Conservation (phyloP, 2,329 filamentous ascomycete species). For the Gnomoniopsis smithogilvyi region DNA sequence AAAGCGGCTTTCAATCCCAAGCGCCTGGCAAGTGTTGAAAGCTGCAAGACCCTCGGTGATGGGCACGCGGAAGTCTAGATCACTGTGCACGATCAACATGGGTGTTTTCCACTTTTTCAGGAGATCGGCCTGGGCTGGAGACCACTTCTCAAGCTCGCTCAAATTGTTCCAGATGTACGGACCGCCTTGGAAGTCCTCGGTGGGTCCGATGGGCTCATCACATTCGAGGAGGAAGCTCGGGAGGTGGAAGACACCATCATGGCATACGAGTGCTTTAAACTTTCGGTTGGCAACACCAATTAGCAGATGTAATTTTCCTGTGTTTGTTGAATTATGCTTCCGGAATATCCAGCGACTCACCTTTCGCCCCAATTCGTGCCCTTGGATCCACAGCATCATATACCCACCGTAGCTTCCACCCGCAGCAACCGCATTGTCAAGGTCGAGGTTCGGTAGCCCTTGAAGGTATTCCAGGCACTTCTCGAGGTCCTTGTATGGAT, state of each 20-base stretch:
- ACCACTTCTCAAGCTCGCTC: conserved; percentile 47
- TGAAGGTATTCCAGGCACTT: conserved; percentile 51
- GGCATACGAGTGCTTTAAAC: conserved; percentile 55
- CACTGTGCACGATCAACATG: conserved; percentile 59
- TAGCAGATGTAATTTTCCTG: neutral
- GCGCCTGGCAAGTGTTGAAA: conserved; percentile 69
- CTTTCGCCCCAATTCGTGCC: conserved; percentile 47
- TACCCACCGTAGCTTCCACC: conserved; percentile 58
- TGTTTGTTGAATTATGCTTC: too few species aligned
- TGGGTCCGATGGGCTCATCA: conserved; percentile 21
- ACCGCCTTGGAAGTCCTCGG: conserved; percentile 40
- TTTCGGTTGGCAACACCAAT: conserved; percentile 21
- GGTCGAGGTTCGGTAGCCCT: conserved; percentile 50
- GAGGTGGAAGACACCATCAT: conserved; percentile 42
- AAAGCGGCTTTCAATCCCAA: conserved; percentile 65
- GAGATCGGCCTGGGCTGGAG: conserved; percentile 42
- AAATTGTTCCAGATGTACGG: conserved; percentile 40
- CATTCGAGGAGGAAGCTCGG: conserved; percentile 26
- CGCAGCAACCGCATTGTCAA: conserved; percentile 46
- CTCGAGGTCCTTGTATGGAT: conserved; percentile 53
- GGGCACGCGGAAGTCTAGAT: conserved; percentile 59
- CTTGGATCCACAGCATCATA: conserved; percentile 58
- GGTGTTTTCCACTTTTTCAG: conserved; percentile 55
- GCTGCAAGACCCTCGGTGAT: conserved; percentile 56
- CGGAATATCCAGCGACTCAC: conserved; percentile 20